These are phyloP conservation scores for Uronychia binucleata DNA, from an alignment of 73 alveolate genomes.

Conservation along the genomic window DNA sequence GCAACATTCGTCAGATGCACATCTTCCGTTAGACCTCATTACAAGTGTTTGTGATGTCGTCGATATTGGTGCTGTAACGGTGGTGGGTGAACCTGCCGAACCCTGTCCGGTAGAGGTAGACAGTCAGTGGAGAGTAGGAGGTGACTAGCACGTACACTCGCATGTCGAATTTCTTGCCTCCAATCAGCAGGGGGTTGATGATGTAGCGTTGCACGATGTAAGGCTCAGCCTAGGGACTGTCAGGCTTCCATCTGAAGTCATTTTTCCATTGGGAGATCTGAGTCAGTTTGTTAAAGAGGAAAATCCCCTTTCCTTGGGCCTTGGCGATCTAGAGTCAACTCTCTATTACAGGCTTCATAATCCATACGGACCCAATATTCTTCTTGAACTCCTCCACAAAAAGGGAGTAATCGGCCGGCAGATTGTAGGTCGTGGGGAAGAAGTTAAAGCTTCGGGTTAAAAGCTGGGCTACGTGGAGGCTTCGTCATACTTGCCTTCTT, in stretches of 20 bases:
- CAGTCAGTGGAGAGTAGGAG: slow-evolving; percentile 97
- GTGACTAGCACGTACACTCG: slow-evolving; percentile 98
- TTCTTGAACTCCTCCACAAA: slow-evolving; percentile 99
- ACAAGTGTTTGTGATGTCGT: slow-evolving; percentile 90
- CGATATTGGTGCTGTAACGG: slow-evolving; percentile 90
- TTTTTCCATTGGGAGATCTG: slow-evolving; percentile 95
- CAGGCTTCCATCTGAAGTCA: slow-evolving; percentile 96
- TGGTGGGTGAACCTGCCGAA: slow-evolving; percentile 98
- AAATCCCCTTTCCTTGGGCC: slow-evolving; percentile 99
- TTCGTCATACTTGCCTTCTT: slow-evolving; percentile 95
- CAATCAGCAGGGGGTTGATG: slow-evolving; percentile 98
- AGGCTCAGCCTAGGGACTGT: slow-evolving; percentile 95
- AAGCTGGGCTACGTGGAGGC: slow-evolving; percentile 76
- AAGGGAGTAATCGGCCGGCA: slow-evolving; percentile 98
- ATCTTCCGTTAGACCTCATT: slow-evolving; percentile 8
- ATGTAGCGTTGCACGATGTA: slow-evolving; percentile 95
- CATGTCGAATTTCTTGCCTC: slow-evolving; percentile 99
- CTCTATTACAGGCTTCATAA: slow-evolving; percentile 96
- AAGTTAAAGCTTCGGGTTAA: slow-evolving; percentile 66
- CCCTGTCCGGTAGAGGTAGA: slow-evolving; percentile 96
- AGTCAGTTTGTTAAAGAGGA: slow-evolving; percentile 94
- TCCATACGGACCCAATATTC: slow-evolving; percentile 95
- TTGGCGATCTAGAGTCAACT: slow-evolving; percentile 62
- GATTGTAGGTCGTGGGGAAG: slow-evolving; percentile 96
- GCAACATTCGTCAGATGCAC: slow-evolving; percentile 99